Base-by-base conservation (phyloP, 2,329 filamentous ascomycete species). In the Beauveria sp. region DNA sequence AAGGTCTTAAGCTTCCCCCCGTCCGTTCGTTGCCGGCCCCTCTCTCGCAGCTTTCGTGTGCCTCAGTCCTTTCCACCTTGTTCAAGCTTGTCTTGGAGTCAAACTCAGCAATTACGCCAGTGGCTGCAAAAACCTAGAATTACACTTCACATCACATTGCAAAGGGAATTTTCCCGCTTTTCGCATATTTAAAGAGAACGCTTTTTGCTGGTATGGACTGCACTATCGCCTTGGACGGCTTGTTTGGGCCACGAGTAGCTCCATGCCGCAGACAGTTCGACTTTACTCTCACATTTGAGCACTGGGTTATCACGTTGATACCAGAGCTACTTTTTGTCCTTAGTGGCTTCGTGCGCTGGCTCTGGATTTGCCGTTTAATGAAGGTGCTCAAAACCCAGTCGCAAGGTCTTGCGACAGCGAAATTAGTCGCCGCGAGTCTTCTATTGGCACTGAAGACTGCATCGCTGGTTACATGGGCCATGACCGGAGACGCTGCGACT, bases 241-340 rank as follows among this genome's bases (percentile, higher is more conserved):
- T 26, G 18, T 56, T 56, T 47, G 54, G 54, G 54, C 54, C 41
- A 6, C 40, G 5, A 34, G 54, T 56, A 34, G 54, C 41, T 24
- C 41, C 41, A 16, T 56, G 54, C 26, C 54, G 44, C 54, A 46
- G 54, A 56, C 41, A 34, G 16, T 56, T 56, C 26, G 43, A 56
- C 41, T 56, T 56, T 16, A 56, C 54, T 34, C 54, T 56, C 54
- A 40, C 41, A 16, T 56, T 56, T 24, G 54, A 56, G 54, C 54
- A 56, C 54, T 37, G 41, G 41, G n/a, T 47, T 20, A 16, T 56
- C 3, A 47, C 41, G 41, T 20, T 56, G 10, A 56, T 56, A 4
- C 54, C 54, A n/a, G 54, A 56, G 24, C n/a, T 56, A 9, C 9
- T 22, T 18, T 56, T 56, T 37, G n/a, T 56, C 41, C 18, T 56